These are phyloP conservation scores for Pseudotsuga menziesii DNA, from an alignment of 75 land plant species.

Conservation along the genomic window DNA sequence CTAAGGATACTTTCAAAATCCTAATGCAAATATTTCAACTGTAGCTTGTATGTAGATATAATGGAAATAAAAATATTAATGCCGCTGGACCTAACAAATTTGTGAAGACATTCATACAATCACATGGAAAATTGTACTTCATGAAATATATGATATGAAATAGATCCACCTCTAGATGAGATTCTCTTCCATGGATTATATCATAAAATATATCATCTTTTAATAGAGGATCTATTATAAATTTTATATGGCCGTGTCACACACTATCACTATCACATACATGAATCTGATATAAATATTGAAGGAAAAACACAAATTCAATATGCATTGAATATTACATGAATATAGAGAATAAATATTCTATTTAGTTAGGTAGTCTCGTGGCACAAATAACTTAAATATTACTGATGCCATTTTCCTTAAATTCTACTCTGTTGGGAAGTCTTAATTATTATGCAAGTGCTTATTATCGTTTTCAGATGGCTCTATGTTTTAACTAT, in stretches of 20 bases:
- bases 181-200: conserved; percentile 73
- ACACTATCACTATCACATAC: conserved; percentile 42
- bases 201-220: conserved; percentile 88
- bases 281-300: too few species aligned
- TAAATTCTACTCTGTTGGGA: too few species aligned
- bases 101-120: conserved; percentile 82
- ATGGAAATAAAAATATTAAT: conserved; percentile 35
- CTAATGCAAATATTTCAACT: conserved; percentile 53
- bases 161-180: conserved; percentile 83
- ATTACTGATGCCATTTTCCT: too few species aligned
- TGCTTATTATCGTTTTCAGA: too few species aligned
- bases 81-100: conserved; percentile 42
- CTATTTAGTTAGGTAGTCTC: too few species aligned
- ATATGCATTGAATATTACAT: too few species aligned
- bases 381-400: too few species aligned
- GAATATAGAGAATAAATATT: too few species aligned
- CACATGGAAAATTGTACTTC: conserved; percentile 80
- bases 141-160: conserved; percentile 81
- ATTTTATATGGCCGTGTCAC: conserved; percentile 33
- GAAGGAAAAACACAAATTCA: too few species aligned
- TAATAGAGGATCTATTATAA: conserved; percentile 62
- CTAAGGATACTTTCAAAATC: conserved; percentile 57
- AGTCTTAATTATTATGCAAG: too few species aligned
- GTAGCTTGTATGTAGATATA: conserved; percentile 87
- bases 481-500: too few species aligned